Base-by-base conservation (phyloP, 371 early-diverging fungal species). In the Lichtheimia corymbifera region DNA sequence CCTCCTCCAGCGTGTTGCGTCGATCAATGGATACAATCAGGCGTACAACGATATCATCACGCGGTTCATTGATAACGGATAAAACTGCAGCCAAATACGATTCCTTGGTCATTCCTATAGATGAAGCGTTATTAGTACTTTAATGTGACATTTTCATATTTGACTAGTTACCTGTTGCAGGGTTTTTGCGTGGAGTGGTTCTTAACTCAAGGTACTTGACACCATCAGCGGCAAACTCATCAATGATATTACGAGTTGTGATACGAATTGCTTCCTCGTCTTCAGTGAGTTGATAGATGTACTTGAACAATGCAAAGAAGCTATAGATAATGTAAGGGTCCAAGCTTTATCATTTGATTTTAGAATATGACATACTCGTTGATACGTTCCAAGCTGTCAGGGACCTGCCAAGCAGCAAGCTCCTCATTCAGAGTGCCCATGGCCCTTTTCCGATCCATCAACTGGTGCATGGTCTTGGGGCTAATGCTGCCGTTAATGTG, bases 201-300 rank as follows among this genome's bases (percentile, higher is more conserved):
- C 89, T 68, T 9, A 89, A 70, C 64, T 88, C 87, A 27, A 88
- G 64, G 56, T 89, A 89, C 17, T 68, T 69, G 20, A 83, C 81
- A n/a, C 78, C 78, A 47, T 83, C 84, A 2, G 50, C 27, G 0
- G 68, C 74, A 77, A 89, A 89, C 27, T 85, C 84, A 43, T 72
- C 62, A 59, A 89, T 80, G 7, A 83, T 68, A 15, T 63, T 57
- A 15, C 70, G 61, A 6, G 83, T 79, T 5, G 80, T 73, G n/a
- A 74, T 68, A 13, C 58, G 62, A 3, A 85, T 61, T 5, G 76
- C 61, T 30, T 72, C 74, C 56, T 70, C 75, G 53, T 80, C 78
- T 35, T 83, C 81, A 0, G 83, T 86, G 9, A 89, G 61, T 53
- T 74, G 73, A 51, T 88, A 87, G 20, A 88, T 79, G 49, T 79